Base-by-base conservation (phyloP, 2,329 filamentous ascomycete species). In the Aspergillus pseudoterreus region DNA sequence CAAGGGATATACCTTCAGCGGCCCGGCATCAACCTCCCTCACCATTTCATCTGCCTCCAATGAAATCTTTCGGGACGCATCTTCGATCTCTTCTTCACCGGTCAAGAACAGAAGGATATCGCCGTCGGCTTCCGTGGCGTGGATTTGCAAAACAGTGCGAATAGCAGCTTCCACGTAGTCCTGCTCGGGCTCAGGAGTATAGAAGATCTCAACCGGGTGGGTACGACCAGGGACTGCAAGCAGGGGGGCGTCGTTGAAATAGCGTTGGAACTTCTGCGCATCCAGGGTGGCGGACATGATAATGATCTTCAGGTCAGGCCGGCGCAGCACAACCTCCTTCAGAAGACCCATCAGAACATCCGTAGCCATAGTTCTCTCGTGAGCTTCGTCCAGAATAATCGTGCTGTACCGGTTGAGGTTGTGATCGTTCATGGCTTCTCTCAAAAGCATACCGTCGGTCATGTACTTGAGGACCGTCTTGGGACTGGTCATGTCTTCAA, bases 211-310 rank as follows among this genome's bases (percentile, higher is more conserved):
- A 65, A 99, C 94, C 5, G 94, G 92, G 70, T 96, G 87, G 17
- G 94, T 99, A 72, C 94, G 86, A 68, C 94, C 94, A 33, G 94
- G 94, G 2, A 99, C 94, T 21, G 92, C 90, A 47, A 99, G 83
- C 38, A 99, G 80, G 6, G 94, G 94, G 4, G 94, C 94, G 63
- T 96, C 84, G 74, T 91, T 89, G 78, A 99, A 99, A 76, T 99
- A 99, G 54, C 85, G 86, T 72, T 97, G 94, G 70, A 99, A 99
- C 75, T 99, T 99, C 67, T 96, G 87, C 4, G 94, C 94, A 74
- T 99, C 94, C 49, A 99, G 82, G 9, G 94, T 99, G 54, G 94
- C 94, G 67, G 92, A 97, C 85, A 97, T 99, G 80, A 99, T 94
- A 67, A 99, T 94, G 66, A 99, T 89, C 78, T 99, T 99, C 65